phyloP scores from a whole-genome alignment of 1,139 yeast species.

The Pichia sp. region DNA sequence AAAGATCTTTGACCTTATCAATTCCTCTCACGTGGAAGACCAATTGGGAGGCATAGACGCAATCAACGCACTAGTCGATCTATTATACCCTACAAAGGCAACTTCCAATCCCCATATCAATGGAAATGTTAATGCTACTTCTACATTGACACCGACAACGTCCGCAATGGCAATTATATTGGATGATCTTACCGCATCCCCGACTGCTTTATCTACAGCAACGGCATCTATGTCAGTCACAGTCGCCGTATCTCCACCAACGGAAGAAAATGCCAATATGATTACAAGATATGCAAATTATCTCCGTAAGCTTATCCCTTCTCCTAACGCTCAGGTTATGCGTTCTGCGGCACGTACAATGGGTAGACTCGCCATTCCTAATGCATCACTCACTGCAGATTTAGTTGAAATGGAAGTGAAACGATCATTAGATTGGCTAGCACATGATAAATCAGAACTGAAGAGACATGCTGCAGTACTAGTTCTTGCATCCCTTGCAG shows the following conservation, averaged over 20 bases:
- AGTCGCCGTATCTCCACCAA: constrained; percentile 32
- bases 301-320: constrained; percentile 70
- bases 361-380: constrained; percentile 84
- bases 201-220: neutral
- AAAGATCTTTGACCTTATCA: constrained; percentile 77
- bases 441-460: constrained; percentile 71
- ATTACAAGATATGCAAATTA: constrained; percentile 89
- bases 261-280: constrained; percentile 78
- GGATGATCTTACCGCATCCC: neutral
- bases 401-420: constrained; percentile 91
- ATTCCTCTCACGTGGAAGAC: constrained; percentile 63
- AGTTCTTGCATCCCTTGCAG: constrained; percentile 76
- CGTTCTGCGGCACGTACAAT: constrained; percentile 77
- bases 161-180: constrained; percentile 3
- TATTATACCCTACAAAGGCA: constrained; percentile 20
- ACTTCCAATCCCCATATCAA: too few species aligned
- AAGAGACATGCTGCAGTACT: constrained; percentile 89
- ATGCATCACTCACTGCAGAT: constrained; percentile 83
- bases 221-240: neutral
- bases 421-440: constrained; percentile 83
- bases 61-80: constrained; percentile 72
- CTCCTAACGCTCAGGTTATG: constrained; percentile 80
- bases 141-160: constrained; percentile 16
- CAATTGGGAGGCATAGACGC: constrained; percentile 90
- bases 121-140: constrained; percentile 18